Evolutionary conservation across 306 rosid species (phyloP).

Genomic region (Medicago lupulina): DNA sequence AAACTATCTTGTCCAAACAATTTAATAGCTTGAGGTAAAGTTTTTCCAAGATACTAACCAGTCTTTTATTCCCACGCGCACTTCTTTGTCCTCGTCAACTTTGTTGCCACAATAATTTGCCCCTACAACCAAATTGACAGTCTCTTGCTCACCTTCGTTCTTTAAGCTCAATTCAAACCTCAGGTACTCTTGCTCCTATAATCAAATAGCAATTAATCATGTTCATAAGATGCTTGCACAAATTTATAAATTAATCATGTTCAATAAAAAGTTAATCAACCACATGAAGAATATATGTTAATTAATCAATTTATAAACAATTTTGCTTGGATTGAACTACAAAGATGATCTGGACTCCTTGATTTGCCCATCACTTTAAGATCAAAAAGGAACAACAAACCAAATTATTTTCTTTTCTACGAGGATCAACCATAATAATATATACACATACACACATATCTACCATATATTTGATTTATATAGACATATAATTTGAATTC

Average conservation of each 20-base stretch:
- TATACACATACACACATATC: neutral
- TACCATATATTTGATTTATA: constrained; percentile 1
- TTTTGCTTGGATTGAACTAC: neutral
- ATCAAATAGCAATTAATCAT: neutral
- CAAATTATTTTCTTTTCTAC: neutral
- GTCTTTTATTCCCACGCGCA: constrained; percentile 82
- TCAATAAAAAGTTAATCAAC: neutral
- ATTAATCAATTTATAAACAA: neutral
- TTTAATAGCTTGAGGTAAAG: neutral
- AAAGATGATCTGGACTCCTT: neutral
- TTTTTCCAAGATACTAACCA: constrained; percentile 53
- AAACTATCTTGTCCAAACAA: neutral
- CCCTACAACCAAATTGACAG: neutral
- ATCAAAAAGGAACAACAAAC: neutral
- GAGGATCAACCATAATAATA: neutral
- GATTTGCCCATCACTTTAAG: neutral
- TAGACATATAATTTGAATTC: neutral
- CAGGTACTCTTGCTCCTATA: constrained; percentile 67
- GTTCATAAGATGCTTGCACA: neutral
- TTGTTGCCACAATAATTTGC: constrained; percentile 20
- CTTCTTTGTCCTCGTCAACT: constrained; percentile 40
- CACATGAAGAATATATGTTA: neutral
- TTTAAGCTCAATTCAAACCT: constrained; percentile 59
- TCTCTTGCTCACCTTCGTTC: constrained; percentile 42
- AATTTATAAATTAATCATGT: neutral